Percentiles rank a stretch among this genome's conserved stretches.
These are phyloP conservation scores for Camelina hispida DNA, from an alignment of 345 rosid species.

Conservation along the genomic window DNA sequence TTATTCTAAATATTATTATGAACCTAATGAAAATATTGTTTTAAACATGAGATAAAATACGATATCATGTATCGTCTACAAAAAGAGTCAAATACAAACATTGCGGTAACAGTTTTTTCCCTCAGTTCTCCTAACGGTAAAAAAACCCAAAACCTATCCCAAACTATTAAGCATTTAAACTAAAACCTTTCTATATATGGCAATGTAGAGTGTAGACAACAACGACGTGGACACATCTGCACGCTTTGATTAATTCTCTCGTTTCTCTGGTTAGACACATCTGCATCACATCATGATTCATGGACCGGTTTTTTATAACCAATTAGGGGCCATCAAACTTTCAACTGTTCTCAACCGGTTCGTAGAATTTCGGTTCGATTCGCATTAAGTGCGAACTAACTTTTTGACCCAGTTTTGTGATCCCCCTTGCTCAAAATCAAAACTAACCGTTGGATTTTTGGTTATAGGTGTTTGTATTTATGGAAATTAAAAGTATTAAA, in stretches of 20 bases:
- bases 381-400: constrained; percentile 37
- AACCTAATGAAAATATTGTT: no score
- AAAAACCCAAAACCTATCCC: background rate
- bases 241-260: background rate
- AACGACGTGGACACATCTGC: background rate
- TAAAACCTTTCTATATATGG: background rate
- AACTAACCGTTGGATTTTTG: constrained; percentile 24
- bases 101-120: no score
- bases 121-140: background rate
- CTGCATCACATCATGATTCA: background rate
- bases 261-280: constrained; percentile 11
- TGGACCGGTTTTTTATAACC: constrained; percentile 9
- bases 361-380: constrained; percentile 35
- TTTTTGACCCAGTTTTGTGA: constrained; percentile 18
- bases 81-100: no score
- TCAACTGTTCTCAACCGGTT: constrained; percentile 29
- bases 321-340: constrained; percentile 34
- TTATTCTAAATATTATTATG: no score
- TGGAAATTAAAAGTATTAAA: constrained; percentile 27
- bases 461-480: constrained; percentile 31
- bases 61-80: no score
- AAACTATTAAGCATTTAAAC: background rate
- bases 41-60: no score
- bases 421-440: constrained; percentile 4
- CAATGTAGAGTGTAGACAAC: constrained; percentile 29